A percentile compares a stretch with the other conserved stretches of the same genome.
Conservation (phyloP, 2,329 filamentous ascomycete genomes). For the Nemania serpens region DNA sequence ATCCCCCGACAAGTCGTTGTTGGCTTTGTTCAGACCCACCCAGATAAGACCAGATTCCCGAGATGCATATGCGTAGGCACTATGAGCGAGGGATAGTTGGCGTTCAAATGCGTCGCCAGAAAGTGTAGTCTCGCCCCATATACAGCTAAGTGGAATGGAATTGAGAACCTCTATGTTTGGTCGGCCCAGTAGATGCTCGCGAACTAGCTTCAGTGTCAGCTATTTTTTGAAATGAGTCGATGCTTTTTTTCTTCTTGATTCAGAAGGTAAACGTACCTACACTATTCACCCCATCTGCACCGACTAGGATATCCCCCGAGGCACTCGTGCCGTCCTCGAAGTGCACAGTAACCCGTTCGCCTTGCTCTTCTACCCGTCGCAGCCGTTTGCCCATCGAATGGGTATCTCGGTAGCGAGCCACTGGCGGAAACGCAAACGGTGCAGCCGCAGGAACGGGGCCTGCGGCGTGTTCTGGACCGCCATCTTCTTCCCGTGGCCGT, state of each 20-base stretch:
- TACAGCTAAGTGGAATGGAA: conserved; percentile 24
- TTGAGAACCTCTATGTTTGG: conserved; percentile 30
- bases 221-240: background rate
- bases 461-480: conserved; percentile 16
- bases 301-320: conserved; percentile 36
- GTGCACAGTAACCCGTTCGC: conserved; percentile 25
- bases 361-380: conserved; percentile 26
- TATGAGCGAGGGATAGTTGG: conserved; percentile 37
- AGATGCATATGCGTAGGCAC: conserved; percentile 26
- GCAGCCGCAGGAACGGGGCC: conserved; percentile 28
- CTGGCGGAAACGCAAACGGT: conserved; percentile 31
- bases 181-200: conserved; percentile 28
- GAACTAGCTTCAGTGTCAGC: conserved; percentile 26
- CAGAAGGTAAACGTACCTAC: conserved; percentile 25
- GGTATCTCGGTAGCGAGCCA: conserved; percentile 37
- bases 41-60: conserved; percentile 24
- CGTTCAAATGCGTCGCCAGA: conserved; percentile 35
- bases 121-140: conserved; percentile 34
- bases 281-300: conserved; percentile 39
- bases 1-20: conserved; percentile 29
- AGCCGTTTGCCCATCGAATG: conserved; percentile 36
- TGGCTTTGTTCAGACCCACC: conserved; percentile 32
- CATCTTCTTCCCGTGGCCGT: conserved; percentile 2
- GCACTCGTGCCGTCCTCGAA: conserved; percentile 38
- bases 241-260: background rate